Evolutionary conservation across 208 protist genomes (phyloP).

Genomic region (Crithidia mellificae): DNA sequence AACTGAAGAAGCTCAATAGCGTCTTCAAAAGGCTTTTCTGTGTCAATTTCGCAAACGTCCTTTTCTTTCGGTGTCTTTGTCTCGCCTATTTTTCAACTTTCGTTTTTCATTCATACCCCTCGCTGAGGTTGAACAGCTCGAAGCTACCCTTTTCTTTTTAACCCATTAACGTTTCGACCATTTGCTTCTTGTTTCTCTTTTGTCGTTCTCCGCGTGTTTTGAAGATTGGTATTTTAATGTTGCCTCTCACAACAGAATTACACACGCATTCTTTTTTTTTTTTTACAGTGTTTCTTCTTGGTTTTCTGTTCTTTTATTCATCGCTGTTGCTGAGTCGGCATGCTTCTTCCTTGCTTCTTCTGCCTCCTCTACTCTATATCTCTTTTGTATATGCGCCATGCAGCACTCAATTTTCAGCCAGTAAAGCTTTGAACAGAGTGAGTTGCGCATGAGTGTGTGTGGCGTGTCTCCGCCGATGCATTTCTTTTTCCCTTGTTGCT

Average conservation of each 20-base stretch:
- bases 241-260: neutral
- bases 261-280: slow-evolving; percentile 1
- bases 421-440: too few species aligned
- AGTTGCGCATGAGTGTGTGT: too few species aligned
- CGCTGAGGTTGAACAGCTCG: neutral
- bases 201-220: neutral
- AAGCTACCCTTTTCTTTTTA: neutral
- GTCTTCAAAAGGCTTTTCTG: neutral
- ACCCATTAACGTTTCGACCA: neutral
- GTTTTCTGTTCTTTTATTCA: neutral
- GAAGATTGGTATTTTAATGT: neutral
- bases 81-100: too few species aligned
- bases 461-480: too few species aligned
- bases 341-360: too few species aligned
- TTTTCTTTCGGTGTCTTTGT: too few species aligned
- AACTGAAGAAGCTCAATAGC: neutral
- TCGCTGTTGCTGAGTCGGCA: too few species aligned
- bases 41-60: neutral
- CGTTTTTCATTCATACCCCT: neutral
- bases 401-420: too few species aligned
- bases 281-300: neutral
- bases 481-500: too few species aligned
- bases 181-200: neutral
- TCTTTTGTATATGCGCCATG: too few species aligned
- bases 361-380: too few species aligned